Conservation (phyloP, 2,329 filamentous ascomycete genomes). For the Trichophyton schoenleinii region DNA sequence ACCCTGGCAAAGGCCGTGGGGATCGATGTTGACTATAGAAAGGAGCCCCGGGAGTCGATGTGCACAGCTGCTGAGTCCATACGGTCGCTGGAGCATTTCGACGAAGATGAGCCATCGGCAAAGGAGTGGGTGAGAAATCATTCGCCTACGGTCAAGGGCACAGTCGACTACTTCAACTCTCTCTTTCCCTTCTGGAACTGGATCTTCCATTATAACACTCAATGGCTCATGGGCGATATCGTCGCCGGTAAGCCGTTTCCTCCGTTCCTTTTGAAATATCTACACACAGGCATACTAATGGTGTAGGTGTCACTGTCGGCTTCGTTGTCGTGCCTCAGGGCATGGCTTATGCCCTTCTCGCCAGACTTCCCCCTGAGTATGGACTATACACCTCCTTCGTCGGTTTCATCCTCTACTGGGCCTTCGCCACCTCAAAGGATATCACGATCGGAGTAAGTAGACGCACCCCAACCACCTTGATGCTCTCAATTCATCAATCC, state of each 20-base stretch:
- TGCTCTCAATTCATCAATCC: not conserved
- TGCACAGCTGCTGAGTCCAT: conserved; percentile 10
- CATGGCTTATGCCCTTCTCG: conserved; percentile 51
- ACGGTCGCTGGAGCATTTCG: conserved; percentile 16
- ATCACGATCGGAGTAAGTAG: conserved; percentile 10
- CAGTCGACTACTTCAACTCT: conserved; percentile 9
- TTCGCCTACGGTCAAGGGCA: conserved; percentile 7
- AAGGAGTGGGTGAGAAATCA: conserved; percentile 11
- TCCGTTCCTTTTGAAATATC: not conserved
- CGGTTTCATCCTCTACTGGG: conserved; percentile 44
- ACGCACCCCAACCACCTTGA: not conserved
- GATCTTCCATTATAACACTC: conserved; percentile 40
- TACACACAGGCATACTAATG: not conserved
- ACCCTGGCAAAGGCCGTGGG: conserved; percentile 5
- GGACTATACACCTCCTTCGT: conserved; percentile 50
- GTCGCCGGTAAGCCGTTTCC: conserved; percentile 23
- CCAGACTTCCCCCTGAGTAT: conserved; percentile 48
- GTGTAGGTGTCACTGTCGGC: conserved; percentile 28
- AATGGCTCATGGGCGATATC: conserved; percentile 38
- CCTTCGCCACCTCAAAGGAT: conserved; percentile 53
- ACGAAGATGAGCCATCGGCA: conserved; percentile 13
- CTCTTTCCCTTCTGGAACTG: conserved; percentile 41
- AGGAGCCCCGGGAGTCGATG: conserved; percentile 10
- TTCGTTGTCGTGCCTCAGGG: conserved; percentile 51
- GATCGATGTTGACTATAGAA: conserved; percentile 11